Evolutionary conservation across 306 rosid genomes (phyloP).

Genomic region (Lablab purpureus): DNA sequence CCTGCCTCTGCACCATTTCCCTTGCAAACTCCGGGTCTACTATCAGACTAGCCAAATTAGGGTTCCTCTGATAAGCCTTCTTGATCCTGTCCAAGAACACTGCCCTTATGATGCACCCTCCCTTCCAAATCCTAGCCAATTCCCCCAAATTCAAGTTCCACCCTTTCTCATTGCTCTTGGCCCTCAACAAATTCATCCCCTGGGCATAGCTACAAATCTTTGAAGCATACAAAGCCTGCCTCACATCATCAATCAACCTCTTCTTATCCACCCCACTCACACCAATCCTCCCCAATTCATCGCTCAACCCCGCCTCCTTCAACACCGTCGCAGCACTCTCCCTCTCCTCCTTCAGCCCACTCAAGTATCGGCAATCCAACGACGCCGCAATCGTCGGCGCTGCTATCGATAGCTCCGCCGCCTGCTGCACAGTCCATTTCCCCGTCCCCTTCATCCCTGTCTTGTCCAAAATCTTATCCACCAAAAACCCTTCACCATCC

Average conservation of each 20-base stretch:
- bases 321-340: conserved; percentile 71
- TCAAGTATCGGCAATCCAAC: conserved; percentile 80
- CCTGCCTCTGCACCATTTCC: conserved; percentile 98
- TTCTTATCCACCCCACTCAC: conserved; percentile 75
- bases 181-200: conserved; percentile 94
- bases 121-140: conserved; percentile 96
- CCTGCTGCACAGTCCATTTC: conserved; percentile 97
- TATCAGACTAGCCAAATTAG: conserved; percentile 78
- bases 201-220: conserved; percentile 97
- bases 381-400: conserved; percentile 94
- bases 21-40: conserved; percentile 90
- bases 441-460: conserved; percentile 98
- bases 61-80: conserved; percentile 90
- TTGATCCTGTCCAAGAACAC: conserved; percentile 95
- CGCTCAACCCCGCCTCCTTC: conserved; percentile 81
- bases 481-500: conserved; percentile 73
- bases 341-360: conserved; percentile 95
- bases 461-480: conserved; percentile 88
- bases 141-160: conserved; percentile 94
- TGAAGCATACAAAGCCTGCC: conserved; percentile 93
- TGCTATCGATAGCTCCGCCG: conserved; percentile 90
- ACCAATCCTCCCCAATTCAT: conserved; percentile 50
- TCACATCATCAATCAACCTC: conserved; percentile 86
- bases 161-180: conserved; percentile 83
- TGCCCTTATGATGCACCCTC: conserved; percentile 92